Evolutionary conservation across 192 early-diverging fungal species (phyloP).

Genomic region (Thoreauomyces humboldtii): DNA sequence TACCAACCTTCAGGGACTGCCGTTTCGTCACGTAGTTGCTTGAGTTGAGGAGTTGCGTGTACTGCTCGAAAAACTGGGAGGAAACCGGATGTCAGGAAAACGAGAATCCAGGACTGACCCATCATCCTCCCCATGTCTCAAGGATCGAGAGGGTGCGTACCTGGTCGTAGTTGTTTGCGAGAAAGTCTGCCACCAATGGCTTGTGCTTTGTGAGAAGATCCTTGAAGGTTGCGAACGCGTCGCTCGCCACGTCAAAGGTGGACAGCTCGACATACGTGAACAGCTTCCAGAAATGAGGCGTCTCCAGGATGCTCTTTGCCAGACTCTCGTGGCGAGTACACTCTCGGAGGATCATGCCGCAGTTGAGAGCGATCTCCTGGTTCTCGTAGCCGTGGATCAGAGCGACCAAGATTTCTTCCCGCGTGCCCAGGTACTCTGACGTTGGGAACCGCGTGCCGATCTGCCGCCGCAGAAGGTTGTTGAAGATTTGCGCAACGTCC

Average conservation of each 20-base stretch:
- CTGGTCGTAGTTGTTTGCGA: conserved; percentile 85
- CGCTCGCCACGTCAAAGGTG: conserved; percentile 97
- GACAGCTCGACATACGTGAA: conserved; percentile 94
- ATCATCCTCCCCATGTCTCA: neutral
- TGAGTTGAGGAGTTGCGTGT: conserved; percentile 79
- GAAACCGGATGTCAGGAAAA: neutral
- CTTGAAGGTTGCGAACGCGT: conserved; percentile 98
- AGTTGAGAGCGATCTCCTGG: conserved; percentile 94
- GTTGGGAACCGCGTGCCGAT: conserved; percentile 94
- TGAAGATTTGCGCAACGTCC: conserved; percentile 97
- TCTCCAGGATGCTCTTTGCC: conserved; percentile 79
- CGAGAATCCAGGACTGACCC: neutral
- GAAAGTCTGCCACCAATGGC: conserved; percentile 81
- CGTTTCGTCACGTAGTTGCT: conserved; percentile 97
- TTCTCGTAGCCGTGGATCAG: conserved; percentile 90
- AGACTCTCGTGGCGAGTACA: conserved; percentile 93
- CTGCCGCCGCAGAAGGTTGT: conserved; percentile 90
- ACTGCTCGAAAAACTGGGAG: conserved; percentile 78
- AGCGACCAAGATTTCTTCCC: conserved; percentile 78
- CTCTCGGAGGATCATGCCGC: conserved; percentile 96
- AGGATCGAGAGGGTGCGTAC: conserved; percentile 16
- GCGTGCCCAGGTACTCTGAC: conserved; percentile 87
- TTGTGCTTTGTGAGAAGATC: conserved; percentile 96
- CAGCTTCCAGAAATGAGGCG: conserved; percentile 88
- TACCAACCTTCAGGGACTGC: conserved; percentile 92